Evolutionary conservation across 768 basidiomycete genomes (phyloP).

Genomic region (Naganishia onofrii): DNA sequence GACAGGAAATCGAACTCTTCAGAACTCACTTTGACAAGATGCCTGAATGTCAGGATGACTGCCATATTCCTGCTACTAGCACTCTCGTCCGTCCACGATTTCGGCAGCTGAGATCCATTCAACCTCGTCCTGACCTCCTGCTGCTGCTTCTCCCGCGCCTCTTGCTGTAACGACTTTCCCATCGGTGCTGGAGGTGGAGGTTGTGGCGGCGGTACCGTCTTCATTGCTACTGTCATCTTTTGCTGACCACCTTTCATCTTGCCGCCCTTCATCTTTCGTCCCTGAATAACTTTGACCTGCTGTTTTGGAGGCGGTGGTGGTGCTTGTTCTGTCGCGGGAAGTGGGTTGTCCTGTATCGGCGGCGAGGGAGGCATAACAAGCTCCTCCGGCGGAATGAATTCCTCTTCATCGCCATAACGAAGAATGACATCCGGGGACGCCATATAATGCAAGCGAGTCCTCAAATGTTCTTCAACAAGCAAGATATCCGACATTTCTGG

Average conservation of each 20-base stretch:
- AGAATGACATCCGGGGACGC: constrained; percentile 45
- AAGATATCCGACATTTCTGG: constrained; percentile 52
- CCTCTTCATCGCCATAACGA: constrained; percentile 32
- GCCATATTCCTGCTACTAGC: constrained; percentile 48
- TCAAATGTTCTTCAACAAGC: constrained; percentile 50
- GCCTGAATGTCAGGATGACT: constrained; percentile 48
- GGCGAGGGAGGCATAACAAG: constrained; percentile 23
- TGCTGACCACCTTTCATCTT: constrained; percentile 35
- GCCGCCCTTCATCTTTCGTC: constrained; percentile 30
- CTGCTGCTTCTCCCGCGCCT: constrained; percentile 11
- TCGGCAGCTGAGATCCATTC: constrained; percentile 42
- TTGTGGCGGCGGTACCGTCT: neutral
- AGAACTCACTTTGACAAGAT: constrained; percentile 50
- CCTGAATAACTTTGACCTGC: constrained; percentile 28
- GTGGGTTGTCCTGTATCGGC: neutral
- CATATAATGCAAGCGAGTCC: constrained; percentile 51
- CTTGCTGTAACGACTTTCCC: constrained; percentile 22
- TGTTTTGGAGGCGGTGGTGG: constrained; percentile 15
- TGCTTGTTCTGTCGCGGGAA: neutral
- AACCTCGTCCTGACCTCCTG: constrained; percentile 25
- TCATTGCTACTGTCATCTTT: constrained; percentile 19
- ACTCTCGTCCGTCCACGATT: constrained; percentile 45
- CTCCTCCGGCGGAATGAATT: constrained; percentile 32
- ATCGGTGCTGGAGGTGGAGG: constrained; percentile 23
- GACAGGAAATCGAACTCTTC: no score